These are phyloP conservation scores for Populus alba DNA, from an alignment of 345 rosid species.

Conservation along the genomic window DNA sequence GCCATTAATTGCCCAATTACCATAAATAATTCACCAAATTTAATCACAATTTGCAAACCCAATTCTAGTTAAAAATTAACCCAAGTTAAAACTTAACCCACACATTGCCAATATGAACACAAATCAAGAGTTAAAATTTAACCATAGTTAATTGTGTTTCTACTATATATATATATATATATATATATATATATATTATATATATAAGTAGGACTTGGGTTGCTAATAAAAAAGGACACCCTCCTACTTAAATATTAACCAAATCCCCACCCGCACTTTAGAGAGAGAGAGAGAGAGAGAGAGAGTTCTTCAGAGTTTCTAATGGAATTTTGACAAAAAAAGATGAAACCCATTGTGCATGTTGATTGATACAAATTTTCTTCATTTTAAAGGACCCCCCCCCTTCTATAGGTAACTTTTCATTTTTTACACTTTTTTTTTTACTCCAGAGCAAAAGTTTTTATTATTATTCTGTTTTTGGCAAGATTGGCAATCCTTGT, in stretches of 20 bases:
- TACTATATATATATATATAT: background rate
- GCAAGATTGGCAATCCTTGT: background rate
- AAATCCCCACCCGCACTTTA: conserved; percentile 8
- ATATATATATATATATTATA: too few relatives aligned
- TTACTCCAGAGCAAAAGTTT: background rate
- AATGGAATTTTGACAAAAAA: conserved; percentile 14
- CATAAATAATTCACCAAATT: background rate
- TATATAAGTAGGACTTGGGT: background rate
- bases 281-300: background rate
- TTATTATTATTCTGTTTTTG: background rate
- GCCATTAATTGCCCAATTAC: too few relatives aligned
- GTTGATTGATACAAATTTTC: conserved; percentile 22
- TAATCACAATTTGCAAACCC: background rate
- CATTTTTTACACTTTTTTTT: background rate
- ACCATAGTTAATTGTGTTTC: background rate
- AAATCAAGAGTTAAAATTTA: conserved; percentile 5
- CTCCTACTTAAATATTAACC: conserved; percentile 2
- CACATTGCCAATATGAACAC: background rate
- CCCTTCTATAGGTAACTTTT: conserved; percentile 12
- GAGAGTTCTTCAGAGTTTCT: conserved; percentile 11
- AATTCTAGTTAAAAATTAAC: background rate
- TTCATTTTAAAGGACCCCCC: background rate
- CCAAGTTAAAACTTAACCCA: background rate
- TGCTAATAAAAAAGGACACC: background rate
- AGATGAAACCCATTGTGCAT: conserved; percentile 10